These are phyloP conservation scores for Datura wrightii DNA, from an alignment of 257 asterid species.

Conservation along the genomic window DNA sequence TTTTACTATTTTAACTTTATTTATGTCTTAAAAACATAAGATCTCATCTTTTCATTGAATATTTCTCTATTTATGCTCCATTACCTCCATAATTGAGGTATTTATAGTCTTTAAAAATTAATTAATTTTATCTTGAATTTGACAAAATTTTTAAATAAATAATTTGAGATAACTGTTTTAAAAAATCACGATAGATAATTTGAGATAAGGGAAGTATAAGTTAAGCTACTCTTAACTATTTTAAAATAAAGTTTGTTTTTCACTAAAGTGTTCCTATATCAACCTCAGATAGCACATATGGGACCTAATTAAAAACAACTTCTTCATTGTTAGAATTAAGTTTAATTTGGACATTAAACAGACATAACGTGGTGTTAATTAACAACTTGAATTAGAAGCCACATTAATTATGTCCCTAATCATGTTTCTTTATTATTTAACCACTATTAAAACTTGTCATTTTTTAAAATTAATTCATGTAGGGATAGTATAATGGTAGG, in stretches of 20 bases:
- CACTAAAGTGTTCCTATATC: background rate
- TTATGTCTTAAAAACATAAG: too few species aligned
- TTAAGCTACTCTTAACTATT: background rate
- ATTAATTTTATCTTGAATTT: too few species aligned
- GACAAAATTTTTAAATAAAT: too few species aligned
- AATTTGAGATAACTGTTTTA: too few species aligned
- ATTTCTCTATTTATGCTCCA: too few species aligned
- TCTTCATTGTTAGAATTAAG: background rate
- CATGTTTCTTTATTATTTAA: background rate
- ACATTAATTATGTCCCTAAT: slow-evolving; percentile 16
- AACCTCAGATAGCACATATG: background rate
- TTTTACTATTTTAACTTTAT: too few species aligned
- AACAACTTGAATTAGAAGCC: background rate
- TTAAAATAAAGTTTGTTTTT: background rate
- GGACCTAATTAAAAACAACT: background rate
- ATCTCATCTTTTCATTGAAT: too few species aligned
- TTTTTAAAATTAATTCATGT: background rate
- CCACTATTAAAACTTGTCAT: background rate
- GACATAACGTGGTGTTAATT: background rate
- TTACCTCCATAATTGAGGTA: too few species aligned
- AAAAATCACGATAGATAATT: too few species aligned
- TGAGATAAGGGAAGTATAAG: background rate
- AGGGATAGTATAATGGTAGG: background rate
- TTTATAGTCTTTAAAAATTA: too few species aligned
- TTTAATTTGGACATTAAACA: background rate